Percentiles rank a stretch among this genome's conserved stretches.
These are phyloP conservation scores for Dactylellina parvicollis DNA, from an alignment of 2,329 filamentous ascomycete genomes.

Conservation along the genomic window DNA sequence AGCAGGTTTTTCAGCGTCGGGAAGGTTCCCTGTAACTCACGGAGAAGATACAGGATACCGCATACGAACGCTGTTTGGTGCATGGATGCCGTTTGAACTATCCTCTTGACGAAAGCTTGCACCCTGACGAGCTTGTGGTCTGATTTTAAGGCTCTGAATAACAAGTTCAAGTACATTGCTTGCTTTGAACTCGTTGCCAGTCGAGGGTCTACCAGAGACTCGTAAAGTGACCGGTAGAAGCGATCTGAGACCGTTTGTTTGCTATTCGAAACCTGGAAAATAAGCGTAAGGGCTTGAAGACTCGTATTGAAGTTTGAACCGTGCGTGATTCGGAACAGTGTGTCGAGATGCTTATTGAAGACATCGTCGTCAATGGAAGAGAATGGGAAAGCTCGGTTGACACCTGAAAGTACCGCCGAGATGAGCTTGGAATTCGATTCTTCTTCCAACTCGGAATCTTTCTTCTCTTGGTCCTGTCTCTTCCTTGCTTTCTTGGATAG, in stretches of 20 bases:
- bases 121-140: constrained; percentile 91
- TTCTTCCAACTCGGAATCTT: constrained; percentile 63
- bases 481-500: constrained; percentile 60
- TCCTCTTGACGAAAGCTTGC: constrained; percentile 93
- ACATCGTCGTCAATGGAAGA: constrained; percentile 79
- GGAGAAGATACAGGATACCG: constrained; percentile 87
- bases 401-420: constrained; percentile 88
- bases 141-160: constrained; percentile 86
- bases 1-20: constrained; percentile 81
- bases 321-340: constrained; percentile 93
- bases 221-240: constrained; percentile 95
- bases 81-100: constrained; percentile 80
- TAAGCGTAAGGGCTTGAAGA: constrained; percentile 91
- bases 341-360: constrained; percentile 88
- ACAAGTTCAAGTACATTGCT: constrained; percentile 88
- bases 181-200: constrained; percentile 92
- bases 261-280: constrained; percentile 86
- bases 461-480: constrained; percentile 58
- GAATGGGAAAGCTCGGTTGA: constrained; percentile 96
- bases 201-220: constrained; percentile 89
- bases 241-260: constrained; percentile 85
- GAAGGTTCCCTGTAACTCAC: constrained; percentile 81
- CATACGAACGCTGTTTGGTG: constrained; percentile 94
- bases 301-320: constrained; percentile 99
- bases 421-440: constrained; percentile 90